Conservation (phyloP, 305 asterid species). For the Rubia peregrina region DNA sequence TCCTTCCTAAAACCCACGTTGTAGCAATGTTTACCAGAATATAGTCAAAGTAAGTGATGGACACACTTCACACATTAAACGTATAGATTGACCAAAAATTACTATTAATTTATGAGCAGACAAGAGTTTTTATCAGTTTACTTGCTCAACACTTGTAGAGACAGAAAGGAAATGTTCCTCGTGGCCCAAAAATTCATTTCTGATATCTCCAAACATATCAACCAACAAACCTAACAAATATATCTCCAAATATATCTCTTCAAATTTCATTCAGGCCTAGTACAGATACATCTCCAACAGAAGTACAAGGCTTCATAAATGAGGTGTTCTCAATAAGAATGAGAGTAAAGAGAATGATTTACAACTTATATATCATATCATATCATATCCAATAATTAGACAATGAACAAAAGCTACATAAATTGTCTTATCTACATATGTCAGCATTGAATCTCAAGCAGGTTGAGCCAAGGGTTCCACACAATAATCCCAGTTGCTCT, state of each 20-base stretch:
- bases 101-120: not conserved
- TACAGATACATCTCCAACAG: not conserved
- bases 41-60: not conserved
- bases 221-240: too few species aligned
- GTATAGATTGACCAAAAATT: not conserved
- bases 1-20: too few species aligned
- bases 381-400: not conserved
- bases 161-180: slow-evolving; percentile 90
- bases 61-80: not conserved
- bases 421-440: not conserved
- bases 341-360: not conserved
- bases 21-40: not conserved
- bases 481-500: not conserved
- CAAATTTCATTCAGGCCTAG: not conserved
- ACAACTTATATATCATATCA: not conserved
- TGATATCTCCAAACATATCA: too few species aligned
- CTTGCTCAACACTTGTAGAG: slow-evolving; percentile 86
- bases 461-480: slow-evolving; percentile 2
- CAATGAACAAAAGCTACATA: not conserved
- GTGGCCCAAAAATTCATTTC: slow-evolving; percentile 76
- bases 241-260: not conserved
- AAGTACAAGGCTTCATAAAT: not conserved
- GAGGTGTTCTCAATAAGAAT: not conserved
- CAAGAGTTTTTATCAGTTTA: slow-evolving; percentile 6
- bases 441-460: not conserved